Evolutionary conservation across 768 basidiomycete genomes (phyloP), one percentile per base, ranked within the genome.

Genomic region (Agrocybe pediades): DNA sequence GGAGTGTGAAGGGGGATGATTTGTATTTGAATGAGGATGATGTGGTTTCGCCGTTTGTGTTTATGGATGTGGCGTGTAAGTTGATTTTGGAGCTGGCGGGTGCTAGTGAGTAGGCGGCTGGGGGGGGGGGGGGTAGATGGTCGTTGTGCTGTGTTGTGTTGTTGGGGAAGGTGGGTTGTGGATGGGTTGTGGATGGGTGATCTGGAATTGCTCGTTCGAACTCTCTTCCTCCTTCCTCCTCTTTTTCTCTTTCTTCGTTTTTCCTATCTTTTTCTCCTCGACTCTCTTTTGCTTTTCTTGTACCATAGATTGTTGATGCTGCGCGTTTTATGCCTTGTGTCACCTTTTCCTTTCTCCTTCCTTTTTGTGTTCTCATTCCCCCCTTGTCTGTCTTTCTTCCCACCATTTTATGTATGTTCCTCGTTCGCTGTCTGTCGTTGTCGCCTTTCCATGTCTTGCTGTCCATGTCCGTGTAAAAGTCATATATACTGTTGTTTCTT

Each of bases 11-110:
- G 55, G 82, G 78, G 64, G 82, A 80, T 24, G 75, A 70, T 26
- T 4, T 43, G 45, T 39, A 63, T 40, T 57, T 66, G 7, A 70
- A 66, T 62, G 80, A 87, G 49, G 87, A 89, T 62, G 87, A 86
- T 50, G 78, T 90, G 17, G 80, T 89, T 21, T 86, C 85, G 48
- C 97, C 97, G 9, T 98, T 93, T 71, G 84, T 97, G 56, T 99
- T 99, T 71, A 89, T 98, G 83, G 96, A 99, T 69, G 86, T 95
- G 25, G 93, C 97, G 5, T 97, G 94, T 68, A 77, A 87, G 60
- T 78, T 98, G 63, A 98, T 98, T 62, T 80, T 97, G 45, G 95
- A 98, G 75, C 79, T 98, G 59, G 96, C 95, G 21, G 90, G 90
- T 43, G 77, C 73, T 9, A 68, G 73, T 16, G 74, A 74, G 33